Percentiles rank a stretch among this genome's conserved stretches.
These are phyloP conservation scores for Lactuca sativa DNA, from an alignment of 129 eudicot genomes.

Conservation along the genomic window DNA sequence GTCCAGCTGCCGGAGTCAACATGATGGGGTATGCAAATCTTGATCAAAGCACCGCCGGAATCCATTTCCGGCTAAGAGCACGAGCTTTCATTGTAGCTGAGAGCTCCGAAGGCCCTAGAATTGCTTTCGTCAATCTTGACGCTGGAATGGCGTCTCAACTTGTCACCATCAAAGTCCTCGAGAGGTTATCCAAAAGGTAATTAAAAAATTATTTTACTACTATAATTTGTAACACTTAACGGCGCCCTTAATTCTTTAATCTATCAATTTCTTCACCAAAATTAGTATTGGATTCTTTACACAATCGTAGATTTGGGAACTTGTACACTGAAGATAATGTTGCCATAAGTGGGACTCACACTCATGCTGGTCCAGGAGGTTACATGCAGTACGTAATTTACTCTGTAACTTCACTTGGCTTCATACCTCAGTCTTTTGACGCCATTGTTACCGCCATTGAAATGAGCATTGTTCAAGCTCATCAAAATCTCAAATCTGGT, in stretches of 20 bases:
- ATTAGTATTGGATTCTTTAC: not conserved
- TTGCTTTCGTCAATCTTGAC: constrained; percentile 67
- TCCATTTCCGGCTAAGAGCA: constrained; percentile 66
- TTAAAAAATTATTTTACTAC: too few relatives aligned
- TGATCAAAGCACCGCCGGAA: constrained; percentile 54
- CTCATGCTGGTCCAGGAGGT: constrained; percentile 86
- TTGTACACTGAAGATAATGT: constrained; percentile 59
- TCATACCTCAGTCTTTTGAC: constrained; percentile 67
- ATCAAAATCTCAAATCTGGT: constrained; percentile 63
- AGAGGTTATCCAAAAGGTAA: constrained; percentile 46
- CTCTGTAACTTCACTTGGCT: constrained; percentile 59
- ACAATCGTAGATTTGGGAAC: constrained; percentile 51
- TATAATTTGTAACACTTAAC: too few relatives aligned
- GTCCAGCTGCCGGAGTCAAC: constrained; percentile 72
- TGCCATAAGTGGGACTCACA: constrained; percentile 74
- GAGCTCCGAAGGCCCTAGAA: constrained; percentile 40
- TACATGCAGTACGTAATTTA: constrained; percentile 63
- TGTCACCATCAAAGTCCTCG: constrained; percentile 61
- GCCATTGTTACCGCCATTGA: constrained; percentile 65
- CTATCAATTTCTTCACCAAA: not conserved
- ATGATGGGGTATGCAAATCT: constrained; percentile 77
- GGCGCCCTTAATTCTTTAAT: too few relatives aligned
- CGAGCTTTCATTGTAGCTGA: constrained; percentile 66
- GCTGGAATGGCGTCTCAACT: constrained; percentile 82
- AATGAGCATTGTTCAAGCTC: constrained; percentile 69